These are phyloP conservation scores for Galerina marginata DNA, from an alignment of 768 basidiomycete genomes.

Conservation along the genomic window DNA sequence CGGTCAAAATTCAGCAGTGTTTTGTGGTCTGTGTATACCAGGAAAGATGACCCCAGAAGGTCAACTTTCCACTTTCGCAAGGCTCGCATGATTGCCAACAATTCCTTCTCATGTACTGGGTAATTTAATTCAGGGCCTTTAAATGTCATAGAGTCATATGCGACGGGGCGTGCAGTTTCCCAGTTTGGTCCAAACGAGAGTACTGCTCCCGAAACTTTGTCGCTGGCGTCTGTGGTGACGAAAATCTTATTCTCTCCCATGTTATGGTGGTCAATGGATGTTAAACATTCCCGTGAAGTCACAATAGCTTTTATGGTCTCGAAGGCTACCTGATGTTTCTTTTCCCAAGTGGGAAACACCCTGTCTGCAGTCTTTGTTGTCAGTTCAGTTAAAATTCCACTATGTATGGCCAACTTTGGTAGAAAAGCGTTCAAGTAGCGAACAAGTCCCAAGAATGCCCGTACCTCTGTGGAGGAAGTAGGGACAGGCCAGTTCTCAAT, in stretches of 20 bases:
- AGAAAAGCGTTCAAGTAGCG: slow-evolving; percentile 21
- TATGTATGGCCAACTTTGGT: slow-evolving; percentile 12
- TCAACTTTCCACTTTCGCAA: slow-evolving; percentile 32
- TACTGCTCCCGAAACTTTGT: slow-evolving; percentile 29
- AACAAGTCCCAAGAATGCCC: slow-evolving; percentile 20
- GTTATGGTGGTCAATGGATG: slow-evolving; percentile 16
- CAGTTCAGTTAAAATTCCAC: not conserved
- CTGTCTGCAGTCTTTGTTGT: slow-evolving; percentile 15
- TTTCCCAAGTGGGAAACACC: slow-evolving; percentile 9
- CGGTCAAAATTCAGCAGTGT: slow-evolving; percentile 35
- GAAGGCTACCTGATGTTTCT: slow-evolving; percentile 13
- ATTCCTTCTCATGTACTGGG: slow-evolving; percentile 11
- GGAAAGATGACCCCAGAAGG: slow-evolving; percentile 24
- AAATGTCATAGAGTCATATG: slow-evolving; percentile 32
- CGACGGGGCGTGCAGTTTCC: slow-evolving; percentile 38
- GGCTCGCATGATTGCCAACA: slow-evolving; percentile 36
- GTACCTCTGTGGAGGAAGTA: slow-evolving; percentile 14
- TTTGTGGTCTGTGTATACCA: slow-evolving; percentile 41
- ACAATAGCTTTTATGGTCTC: slow-evolving; percentile 23
- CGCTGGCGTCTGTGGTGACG: slow-evolving; percentile 17
- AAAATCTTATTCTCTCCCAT: slow-evolving; percentile 10
- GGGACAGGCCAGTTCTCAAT: slow-evolving; percentile 38
- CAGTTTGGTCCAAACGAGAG: slow-evolving; percentile 35
- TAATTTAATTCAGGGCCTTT: slow-evolving; percentile 24
- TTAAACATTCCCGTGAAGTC: slow-evolving; percentile 20